Conservation (phyloP, 352 stramenopile species). For the Phytophthora vignae region DNA sequence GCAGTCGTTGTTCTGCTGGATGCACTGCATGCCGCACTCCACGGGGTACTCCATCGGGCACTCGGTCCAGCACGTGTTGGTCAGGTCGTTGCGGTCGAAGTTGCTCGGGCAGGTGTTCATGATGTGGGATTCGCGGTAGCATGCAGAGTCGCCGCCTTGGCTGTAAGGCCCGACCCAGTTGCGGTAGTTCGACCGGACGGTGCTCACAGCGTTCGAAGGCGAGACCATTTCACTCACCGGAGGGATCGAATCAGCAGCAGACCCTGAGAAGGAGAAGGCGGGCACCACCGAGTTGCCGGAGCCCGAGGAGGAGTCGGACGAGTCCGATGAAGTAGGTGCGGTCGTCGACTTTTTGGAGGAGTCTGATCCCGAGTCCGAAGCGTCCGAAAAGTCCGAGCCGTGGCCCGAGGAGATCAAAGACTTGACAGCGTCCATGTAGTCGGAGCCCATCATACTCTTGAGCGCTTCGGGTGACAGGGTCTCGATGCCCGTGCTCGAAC, state of each 20-base stretch:
- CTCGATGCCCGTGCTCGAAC: not conserved
- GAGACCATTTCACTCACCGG: constrained; percentile 20
- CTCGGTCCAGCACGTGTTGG: constrained; percentile 60
- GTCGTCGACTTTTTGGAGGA: not conserved
- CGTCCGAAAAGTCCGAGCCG: not conserved
- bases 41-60: constrained; percentile 70
- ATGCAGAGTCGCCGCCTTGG: constrained; percentile 40
- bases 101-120: constrained; percentile 47
- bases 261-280: too few species aligned
- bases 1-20: constrained; percentile 69
- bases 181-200: constrained; percentile 22
- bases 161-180: constrained; percentile 54
- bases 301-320: not conserved
- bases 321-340: constrained; percentile 1
- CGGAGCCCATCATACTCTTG: constrained; percentile 33
- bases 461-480: constrained; percentile 35
- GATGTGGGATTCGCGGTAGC: constrained; percentile 56
- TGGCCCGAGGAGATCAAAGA: constrained; percentile 24
- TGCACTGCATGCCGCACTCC: constrained; percentile 65
- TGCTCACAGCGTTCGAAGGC: constrained; percentile 24
- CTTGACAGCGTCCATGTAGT: constrained; percentile 37
- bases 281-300: too few species aligned
- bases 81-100: constrained; percentile 46
- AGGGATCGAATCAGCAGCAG: not conserved
- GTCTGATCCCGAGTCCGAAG: not conserved